Evolutionary conservation across 345 rosid genomes (phyloP), one percentile per base, ranked within the genome.

Genomic region (Leavenworthia alabamica): DNA sequence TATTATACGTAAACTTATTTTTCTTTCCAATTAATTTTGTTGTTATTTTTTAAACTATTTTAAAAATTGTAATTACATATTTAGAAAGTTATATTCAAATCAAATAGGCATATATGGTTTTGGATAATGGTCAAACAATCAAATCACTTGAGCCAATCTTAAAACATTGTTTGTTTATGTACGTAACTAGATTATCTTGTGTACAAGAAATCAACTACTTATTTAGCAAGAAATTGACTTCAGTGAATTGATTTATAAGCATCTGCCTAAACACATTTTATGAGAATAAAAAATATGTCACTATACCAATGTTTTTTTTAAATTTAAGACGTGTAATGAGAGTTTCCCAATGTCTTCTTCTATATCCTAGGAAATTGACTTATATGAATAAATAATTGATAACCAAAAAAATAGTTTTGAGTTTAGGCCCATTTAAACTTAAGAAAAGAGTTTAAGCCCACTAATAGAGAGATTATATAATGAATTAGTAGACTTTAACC

Each of bases 131-230:
- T 60, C 60, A 59, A 33, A 59, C 43, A 20, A 39, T 36, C 14
- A 16, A 20, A 39, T 36, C 14, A 16, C 17, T 46, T 12, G 17
- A n/a, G 29, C 72, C 29, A 42, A 60, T 51, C 60, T 19, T 20
- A 7, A 42, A 16, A 33, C 66, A 42, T 43, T 51, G 46, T 17
- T 33, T 43, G 49, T 7, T 68, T 52, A 26, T 26, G 31, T 51
- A 59, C 60, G 66, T 51, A 41, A 59, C 53, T 8, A 31, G 52
- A 11, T 3, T 59, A 41, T 37, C 15, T 42, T 68, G 53, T 68
- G 66, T 50, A 28, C 60, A 68, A 59, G 60, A 33, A 51, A 60
- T 5, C 19, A 60, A 33, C 14, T 60, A 53, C 58, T 11, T 53
- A 20, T 50, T 26, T 26, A 10, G 11, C 33, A 52, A 51, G 61